Conservation (phyloP, 2,329 filamentous ascomycete species). For the Colletotrichum lindemuthianum region DNA sequence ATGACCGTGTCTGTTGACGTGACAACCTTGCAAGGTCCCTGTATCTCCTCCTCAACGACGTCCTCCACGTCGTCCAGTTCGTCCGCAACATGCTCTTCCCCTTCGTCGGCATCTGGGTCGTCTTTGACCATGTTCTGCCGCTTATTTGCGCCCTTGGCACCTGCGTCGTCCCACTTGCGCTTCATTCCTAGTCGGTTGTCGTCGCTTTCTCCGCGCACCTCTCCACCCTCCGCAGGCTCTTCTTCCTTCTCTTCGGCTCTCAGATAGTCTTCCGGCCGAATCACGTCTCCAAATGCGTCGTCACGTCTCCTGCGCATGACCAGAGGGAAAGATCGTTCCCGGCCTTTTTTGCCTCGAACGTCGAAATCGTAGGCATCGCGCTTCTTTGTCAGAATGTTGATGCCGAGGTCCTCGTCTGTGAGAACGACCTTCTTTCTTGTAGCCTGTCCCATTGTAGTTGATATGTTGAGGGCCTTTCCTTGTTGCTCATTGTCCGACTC, state of each 20-base stretch:
- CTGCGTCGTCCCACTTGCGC: slow-evolving; percentile 85
- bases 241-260: slow-evolving; percentile 90
- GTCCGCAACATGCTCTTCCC: slow-evolving; percentile 51
- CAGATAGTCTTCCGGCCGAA: slow-evolving; percentile 92
- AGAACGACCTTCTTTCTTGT: slow-evolving; percentile 86
- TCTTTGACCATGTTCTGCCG: slow-evolving; percentile 65
- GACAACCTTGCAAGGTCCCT: slow-evolving; percentile 80
- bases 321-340: slow-evolving; percentile 92
- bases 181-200: slow-evolving; percentile 85
- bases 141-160: slow-evolving; percentile 61
- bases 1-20: slow-evolving; percentile 71
- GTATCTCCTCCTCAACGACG: slow-evolving; percentile 56
- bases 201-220: slow-evolving; percentile 58
- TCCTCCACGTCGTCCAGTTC: slow-evolving; percentile 70
- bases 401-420: slow-evolving; percentile 88
- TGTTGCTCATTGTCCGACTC: slow-evolving; percentile 91
- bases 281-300: slow-evolving; percentile 94
- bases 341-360: slow-evolving; percentile 87
- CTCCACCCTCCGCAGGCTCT: slow-evolving; percentile 70
- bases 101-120: slow-evolving; percentile 51
- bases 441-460: slow-evolving; percentile 84
- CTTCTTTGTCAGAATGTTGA: slow-evolving; percentile 88
- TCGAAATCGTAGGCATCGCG: slow-evolving; percentile 95
- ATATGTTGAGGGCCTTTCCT: slow-evolving; percentile 89
- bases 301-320: slow-evolving; percentile 80